Evolutionary conservation across 345 rosid genomes (phyloP).

Genomic region (Salix brachista): DNA sequence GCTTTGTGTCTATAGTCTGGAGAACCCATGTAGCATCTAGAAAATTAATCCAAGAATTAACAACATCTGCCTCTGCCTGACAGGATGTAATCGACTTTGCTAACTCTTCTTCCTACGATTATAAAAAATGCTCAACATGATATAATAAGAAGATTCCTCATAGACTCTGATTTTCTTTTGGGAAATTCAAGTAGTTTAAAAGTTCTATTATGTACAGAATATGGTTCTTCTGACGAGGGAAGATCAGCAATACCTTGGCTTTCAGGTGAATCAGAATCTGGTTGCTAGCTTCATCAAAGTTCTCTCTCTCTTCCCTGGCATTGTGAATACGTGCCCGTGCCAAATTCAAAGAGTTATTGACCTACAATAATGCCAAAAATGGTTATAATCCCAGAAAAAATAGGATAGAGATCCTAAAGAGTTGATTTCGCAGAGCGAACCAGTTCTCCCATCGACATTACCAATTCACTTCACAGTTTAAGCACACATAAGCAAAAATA

Average conservation of each 20-base stretch:
- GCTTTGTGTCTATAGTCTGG: conserved; percentile 42
- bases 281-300: conserved; percentile 87
- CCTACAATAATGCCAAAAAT: conserved; percentile 43
- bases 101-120: conserved; percentile 76
- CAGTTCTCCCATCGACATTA: neutral
- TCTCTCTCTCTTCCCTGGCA: conserved; percentile 86
- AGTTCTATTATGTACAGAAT: neutral
- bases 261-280: conserved; percentile 72
- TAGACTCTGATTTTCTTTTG: neutral
- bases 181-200: neutral
- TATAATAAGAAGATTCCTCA: neutral
- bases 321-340: conserved; percentile 64
- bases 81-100: conserved; percentile 59
- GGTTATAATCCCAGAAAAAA: neutral
- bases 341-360: conserved; percentile 48
- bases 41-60: conserved; percentile 62
- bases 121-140: neutral
- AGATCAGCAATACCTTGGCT: conserved; percentile 49
- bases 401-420: neutral
- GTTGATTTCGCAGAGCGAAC: neutral
- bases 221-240: neutral
- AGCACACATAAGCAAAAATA: neutral
- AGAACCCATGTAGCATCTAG: conserved; percentile 63
- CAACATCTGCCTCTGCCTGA: conserved; percentile 73
- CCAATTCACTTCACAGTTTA: conserved; percentile 1